Percentiles rank a stretch among this genome's conserved stretches.
These are phyloP conservation scores for Pichia sp. DNA, from an alignment of 1,139 yeast species.

Conservation along the genomic window DNA sequence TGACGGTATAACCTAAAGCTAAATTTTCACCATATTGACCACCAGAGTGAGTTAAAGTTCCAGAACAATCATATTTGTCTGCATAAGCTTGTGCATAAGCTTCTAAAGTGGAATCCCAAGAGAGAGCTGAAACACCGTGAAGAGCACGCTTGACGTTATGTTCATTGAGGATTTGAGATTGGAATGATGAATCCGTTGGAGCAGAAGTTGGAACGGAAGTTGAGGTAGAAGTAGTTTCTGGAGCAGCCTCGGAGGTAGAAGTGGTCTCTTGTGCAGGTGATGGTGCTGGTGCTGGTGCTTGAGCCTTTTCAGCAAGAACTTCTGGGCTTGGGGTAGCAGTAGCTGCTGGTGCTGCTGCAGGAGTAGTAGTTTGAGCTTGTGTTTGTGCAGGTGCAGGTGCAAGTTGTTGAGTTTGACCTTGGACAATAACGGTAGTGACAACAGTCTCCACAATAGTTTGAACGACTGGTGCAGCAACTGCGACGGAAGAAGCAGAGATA, in stretches of 20 bases:
- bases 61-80: conserved; percentile 38
- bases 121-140: conserved; percentile 36
- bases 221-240: background rate
- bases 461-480: conserved; percentile 19
- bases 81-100: conserved; percentile 41
- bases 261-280: background rate
- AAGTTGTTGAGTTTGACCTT: conserved; percentile 14
- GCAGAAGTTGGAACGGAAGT: conserved; percentile 8
- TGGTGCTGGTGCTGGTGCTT: conserved; percentile 10
- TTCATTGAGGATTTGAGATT: conserved; percentile 31
- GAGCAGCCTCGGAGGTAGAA: background rate
- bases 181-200: conserved; percentile 19
- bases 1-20: conserved; percentile 41
- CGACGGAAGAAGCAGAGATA: conserved; percentile 2
- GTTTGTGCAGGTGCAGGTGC: conserved; percentile 12
- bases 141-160: conserved; percentile 47
- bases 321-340: conserved; percentile 16
- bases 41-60: conserved; percentile 40
- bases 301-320: conserved; percentile 4
- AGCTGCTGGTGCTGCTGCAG: conserved; percentile 11
- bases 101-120: conserved; percentile 43
- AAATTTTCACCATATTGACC: conserved; percentile 51
- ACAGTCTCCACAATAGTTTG: conserved; percentile 20
- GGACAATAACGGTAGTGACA: conserved; percentile 10
- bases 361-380: conserved; percentile 10